Conservation (phyloP, 1,139 yeast species). For the Saccharomyces hybrid region DNA sequence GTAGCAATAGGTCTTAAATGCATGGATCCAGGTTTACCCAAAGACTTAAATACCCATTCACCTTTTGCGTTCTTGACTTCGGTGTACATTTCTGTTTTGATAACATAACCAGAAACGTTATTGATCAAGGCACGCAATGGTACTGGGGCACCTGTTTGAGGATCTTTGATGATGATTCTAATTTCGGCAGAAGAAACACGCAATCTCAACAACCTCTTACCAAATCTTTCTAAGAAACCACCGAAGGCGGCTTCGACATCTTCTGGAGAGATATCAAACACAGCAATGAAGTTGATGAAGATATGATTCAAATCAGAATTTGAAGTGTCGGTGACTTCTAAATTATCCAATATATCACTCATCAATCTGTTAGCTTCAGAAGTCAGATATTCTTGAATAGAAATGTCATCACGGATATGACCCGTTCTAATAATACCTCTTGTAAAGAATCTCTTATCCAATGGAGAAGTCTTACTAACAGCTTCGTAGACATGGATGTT, state of each 20-base stretch:
- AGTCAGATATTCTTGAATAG: constrained; percentile 86
- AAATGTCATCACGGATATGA: constrained; percentile 82
- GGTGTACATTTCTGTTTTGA: constrained; percentile 87
- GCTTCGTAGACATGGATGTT: constrained; percentile 97
- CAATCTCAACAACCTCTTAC: constrained; percentile 92
- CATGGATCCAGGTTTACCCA: constrained; percentile 94
- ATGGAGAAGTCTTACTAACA: constrained; percentile 83
- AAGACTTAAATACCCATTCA: constrained; percentile 93
- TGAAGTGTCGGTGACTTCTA: constrained; percentile 89
- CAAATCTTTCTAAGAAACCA: constrained; percentile 94
- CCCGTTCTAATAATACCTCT: constrained; percentile 98
- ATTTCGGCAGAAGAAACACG: constrained; percentile 97
- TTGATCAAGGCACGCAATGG: constrained; percentile 95
- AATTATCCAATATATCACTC: constrained; percentile 90
- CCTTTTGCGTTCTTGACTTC: constrained; percentile 88
- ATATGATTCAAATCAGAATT: constrained; percentile 95
- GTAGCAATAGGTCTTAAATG: constrained; percentile 92
- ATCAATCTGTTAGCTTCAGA: constrained; percentile 94
- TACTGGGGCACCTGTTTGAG: constrained; percentile 77
- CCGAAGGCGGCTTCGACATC: constrained; percentile 98
- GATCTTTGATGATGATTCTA: constrained; percentile 90
- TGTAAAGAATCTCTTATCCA: constrained; percentile 92
- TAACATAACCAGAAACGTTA: constrained; percentile 95
- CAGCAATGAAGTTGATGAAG: constrained; percentile 92
- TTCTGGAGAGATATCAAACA: constrained; percentile 85